A percentile compares a stretch with the other conserved stretches of the same genome.
Evolutionary conservation across 306 rosid genomes (phyloP).

Genomic region (Casuarina glauca): DNA sequence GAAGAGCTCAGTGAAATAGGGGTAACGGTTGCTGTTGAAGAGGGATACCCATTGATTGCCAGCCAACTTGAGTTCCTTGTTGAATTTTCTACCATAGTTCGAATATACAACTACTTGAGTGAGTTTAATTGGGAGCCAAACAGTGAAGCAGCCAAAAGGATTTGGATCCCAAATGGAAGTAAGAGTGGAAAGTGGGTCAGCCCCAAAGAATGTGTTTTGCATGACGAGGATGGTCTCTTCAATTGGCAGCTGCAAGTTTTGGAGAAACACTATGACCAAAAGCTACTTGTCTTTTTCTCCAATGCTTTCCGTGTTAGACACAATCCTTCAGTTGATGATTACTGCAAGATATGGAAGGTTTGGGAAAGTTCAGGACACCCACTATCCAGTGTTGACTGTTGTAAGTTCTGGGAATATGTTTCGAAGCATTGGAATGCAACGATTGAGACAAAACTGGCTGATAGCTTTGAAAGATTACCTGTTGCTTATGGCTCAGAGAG

Average conservation of each 20-base stretch:
- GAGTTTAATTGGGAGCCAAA: conserved; percentile 45
- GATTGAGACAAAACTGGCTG: conserved; percentile 30
- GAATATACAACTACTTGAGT: conserved; percentile 49
- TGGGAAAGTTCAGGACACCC: conserved; percentile 54
- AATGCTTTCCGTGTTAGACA: conserved; percentile 36
- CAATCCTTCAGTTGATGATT: conserved; percentile 56
- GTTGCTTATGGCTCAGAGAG: conserved; percentile 34
- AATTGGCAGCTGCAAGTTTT: conserved; percentile 44
- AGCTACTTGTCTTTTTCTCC: conserved; percentile 45
- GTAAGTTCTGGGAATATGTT: conserved; percentile 61
- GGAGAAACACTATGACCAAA: conserved; percentile 34
- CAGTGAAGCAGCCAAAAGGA: conserved; percentile 31
- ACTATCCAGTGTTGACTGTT: conserved; percentile 47
- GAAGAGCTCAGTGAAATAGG: conserved; percentile 57
- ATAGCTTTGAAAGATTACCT: conserved; percentile 55
- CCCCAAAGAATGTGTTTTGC: conserved; percentile 49
- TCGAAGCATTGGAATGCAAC: conserved; percentile 32
- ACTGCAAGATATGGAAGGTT: conserved; percentile 55
- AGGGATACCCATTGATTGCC: conserved; percentile 49
- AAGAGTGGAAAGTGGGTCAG: conserved; percentile 43
- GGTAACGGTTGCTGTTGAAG: conserved; percentile 36
- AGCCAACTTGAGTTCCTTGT: conserved; percentile 34
- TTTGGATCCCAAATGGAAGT: conserved; percentile 56
- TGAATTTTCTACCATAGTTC: conserved; percentile 33
- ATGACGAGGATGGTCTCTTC: conserved; percentile 58